Base-by-base conservation (phyloP, 2,329 filamentous ascomycete genomes). In the Fusarium virguliforme region DNA sequence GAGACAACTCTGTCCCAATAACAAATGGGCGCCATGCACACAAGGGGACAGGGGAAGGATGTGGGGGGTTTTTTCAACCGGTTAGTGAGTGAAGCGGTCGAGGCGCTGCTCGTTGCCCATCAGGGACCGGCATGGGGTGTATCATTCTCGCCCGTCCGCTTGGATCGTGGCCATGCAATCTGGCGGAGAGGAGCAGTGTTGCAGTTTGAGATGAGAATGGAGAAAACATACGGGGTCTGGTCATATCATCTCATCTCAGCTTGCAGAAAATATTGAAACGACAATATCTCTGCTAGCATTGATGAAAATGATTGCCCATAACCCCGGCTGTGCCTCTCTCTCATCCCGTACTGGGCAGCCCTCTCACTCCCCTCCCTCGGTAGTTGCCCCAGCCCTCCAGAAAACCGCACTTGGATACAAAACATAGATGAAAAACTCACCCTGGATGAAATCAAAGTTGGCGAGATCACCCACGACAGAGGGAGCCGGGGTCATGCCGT, bases 401-500 rank as follows among this genome's bases (percentile, higher is more conserved):
- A 48, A 18, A 63, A 18, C 35, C 6, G 8, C 9, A 40, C 46
- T 15, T 35, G 7, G 35, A 50, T 13, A 38, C 43, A 38, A 53
- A 22, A 58, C 22, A 50, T 43, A 63, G 35, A 53, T 61, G n/a
- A 34, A 46, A 48, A 61, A 83, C 85, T 82, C 65, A 88, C 86
- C 81, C 78, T 83, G 74, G 66, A 87, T 84, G 63, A 88, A 88
- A 65, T 88, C 86, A 60, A 87, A 76, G 65, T 77, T 79, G 46
- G 81, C 74, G 60, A 87, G 83, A 12, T 88, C 85, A 40, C 80
- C 81, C 60, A 87, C 82, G 55, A 81, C 80, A 6, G 82, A 81
- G 40, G 80, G 78, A 18, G 81, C 79, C 30, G 83, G 76, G 53
- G 79, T 78, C 64, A 80, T 78, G 66, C 84, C 83, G 32, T 83